phyloP scores from a whole-genome alignment of 345 rosid genomes.

The Linum lewisii region DNA sequence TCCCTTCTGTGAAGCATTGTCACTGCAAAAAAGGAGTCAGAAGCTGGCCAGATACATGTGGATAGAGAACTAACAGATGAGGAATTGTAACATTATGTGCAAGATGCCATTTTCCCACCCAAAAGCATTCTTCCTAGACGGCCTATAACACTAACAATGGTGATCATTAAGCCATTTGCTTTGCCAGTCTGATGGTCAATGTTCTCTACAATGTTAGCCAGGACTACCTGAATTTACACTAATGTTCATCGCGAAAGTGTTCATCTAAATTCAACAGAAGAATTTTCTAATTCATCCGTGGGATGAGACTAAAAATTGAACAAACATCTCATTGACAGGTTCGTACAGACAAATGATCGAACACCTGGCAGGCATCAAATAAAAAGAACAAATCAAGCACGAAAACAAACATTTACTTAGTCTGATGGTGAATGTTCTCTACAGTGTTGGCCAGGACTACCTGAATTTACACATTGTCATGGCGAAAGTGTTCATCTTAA shows the following conservation, averaged over 20 bases:
- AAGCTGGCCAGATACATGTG: neutral
- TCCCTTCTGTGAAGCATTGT: constrained; percentile 48
- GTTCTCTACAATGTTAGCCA: no score
- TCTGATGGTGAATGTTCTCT: constrained; percentile 2
- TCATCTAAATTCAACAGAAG: neutral
- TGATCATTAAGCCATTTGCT: neutral
- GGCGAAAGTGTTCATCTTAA: neutral
- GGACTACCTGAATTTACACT: no score
- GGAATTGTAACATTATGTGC: neutral
- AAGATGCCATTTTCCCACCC: neutral
- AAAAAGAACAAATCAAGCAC: neutral
- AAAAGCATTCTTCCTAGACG: no score
- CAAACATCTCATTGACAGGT: neutral
- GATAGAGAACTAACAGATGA: neutral
- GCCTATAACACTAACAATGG: no score
- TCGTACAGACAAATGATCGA: constrained; percentile 38
- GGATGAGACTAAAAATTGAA: neutral
- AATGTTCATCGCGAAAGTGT: neutral
- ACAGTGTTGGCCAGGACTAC: neutral
- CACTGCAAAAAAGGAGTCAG: constrained; percentile 32
- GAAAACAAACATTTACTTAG: constrained; percentile 28
- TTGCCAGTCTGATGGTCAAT: neutral
- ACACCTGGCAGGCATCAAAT: constrained; percentile 20
- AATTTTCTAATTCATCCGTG: neutral
- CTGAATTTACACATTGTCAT: neutral